These are phyloP conservation scores for Naganishia sp. DNA, from an alignment of 1,284 basidiomycete species.

Conservation along the genomic window DNA sequence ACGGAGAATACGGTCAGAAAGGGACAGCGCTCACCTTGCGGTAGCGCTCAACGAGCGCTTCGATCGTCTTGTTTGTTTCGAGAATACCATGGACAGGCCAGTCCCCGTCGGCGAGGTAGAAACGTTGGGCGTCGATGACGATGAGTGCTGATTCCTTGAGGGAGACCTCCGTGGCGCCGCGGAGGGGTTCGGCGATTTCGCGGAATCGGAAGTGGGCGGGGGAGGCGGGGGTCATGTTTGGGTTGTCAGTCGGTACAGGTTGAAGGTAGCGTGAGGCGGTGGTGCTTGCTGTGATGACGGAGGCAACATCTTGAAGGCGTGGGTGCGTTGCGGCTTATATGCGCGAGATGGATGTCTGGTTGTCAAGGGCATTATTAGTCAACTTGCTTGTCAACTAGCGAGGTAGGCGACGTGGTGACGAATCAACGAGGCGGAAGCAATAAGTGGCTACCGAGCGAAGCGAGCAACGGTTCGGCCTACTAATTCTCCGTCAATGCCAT, in stretches of 20 bases:
- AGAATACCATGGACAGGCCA: slow-evolving; percentile 25
- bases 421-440: neutral
- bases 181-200: neutral
- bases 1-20: neutral
- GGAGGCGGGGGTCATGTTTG: neutral
- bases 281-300: neutral
- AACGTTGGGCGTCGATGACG: slow-evolving; percentile 20
- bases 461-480: neutral
- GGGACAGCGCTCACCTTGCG: slow-evolving; percentile 2
- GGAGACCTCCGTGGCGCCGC: slow-evolving; percentile 1
- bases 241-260: neutral
- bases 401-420: neutral
- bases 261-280: neutral
- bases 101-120: slow-evolving; percentile 17
- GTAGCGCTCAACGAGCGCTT: slow-evolving; percentile 8
- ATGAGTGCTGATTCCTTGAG: slow-evolving; percentile 22
- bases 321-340: slow-evolving; percentile 4
- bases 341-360: neutral
- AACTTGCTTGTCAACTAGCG: neutral
- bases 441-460: neutral
- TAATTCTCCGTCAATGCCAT: too few species aligned
- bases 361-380: neutral
- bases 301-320: neutral
- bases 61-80: slow-evolving; percentile 18
- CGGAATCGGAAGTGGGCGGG: slow-evolving; percentile 22